phyloP scores from a whole-genome alignment of 495 filamentous ascomycete genomes.

The Trichoderma erinaceum region DNA sequence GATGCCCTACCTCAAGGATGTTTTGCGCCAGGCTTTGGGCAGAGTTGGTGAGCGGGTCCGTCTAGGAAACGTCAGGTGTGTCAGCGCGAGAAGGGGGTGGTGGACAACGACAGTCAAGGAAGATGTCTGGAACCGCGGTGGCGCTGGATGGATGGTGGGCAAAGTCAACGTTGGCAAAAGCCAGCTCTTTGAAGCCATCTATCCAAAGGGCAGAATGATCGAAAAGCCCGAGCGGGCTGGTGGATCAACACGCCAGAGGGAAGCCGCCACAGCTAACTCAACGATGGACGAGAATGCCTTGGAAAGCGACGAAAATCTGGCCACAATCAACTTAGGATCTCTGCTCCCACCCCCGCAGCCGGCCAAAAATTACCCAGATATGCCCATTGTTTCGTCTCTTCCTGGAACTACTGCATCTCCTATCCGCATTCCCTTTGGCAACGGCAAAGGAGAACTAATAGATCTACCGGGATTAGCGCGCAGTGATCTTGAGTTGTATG shows the following conservation, averaged over 20 bases:
- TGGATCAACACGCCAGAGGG: constrained; percentile 21
- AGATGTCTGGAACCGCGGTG: constrained; percentile 69
- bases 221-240: constrained; percentile 29
- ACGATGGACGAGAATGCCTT: constrained; percentile 10
- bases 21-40: constrained; percentile 67
- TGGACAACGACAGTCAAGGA: constrained; percentile 85
- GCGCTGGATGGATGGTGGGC: constrained; percentile 96
- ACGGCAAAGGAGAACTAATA: constrained; percentile 82
- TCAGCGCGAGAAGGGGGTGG: constrained; percentile 78
- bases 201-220: constrained; percentile 67
- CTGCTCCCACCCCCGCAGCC: constrained; percentile 69
- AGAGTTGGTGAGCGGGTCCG: constrained; percentile 54
- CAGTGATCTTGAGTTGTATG: constrained; percentile 59
- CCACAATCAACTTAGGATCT: constrained; percentile 17
- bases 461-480: constrained; percentile 81
- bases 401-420: constrained; percentile 93
- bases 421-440: constrained; percentile 82
- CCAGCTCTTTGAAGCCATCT: constrained; percentile 75
- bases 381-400: constrained; percentile 77
- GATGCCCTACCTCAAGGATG: constrained; percentile 71
- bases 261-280: not conserved
- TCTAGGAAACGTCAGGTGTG: constrained; percentile 75
- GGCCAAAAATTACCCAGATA: constrained; percentile 66
- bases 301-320: constrained; percentile 7
- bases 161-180: constrained; percentile 97